Evolutionary conservation across 441 rosid genomes (phyloP), one percentile per base, ranked within the genome.

Genomic region (Euphorbia celastroides): DNA sequence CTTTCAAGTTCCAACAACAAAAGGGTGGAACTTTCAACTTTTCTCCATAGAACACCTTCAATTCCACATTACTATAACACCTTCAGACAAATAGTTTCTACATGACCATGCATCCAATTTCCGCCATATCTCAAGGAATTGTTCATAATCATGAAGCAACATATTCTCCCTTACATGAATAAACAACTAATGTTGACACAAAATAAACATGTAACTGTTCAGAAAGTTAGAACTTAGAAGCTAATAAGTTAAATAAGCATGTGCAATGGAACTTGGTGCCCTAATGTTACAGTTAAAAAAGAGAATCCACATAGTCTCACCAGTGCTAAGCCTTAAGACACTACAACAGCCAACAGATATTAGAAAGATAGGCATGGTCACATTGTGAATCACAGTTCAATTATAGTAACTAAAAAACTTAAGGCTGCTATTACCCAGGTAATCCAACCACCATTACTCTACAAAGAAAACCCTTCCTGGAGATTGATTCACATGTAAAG

Each of bases 21-120:
- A 28, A 10, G n/a, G n/a, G 12, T 28, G 26, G 56, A 31, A 44
- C 38, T 41, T 46, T 28, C 62, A 38, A 7, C 13, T 41, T 66
- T 10, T 23, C 38, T 22, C 14, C 14, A 55, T n/a, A 36, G 26
- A 10, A 28, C 41, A 25, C 5, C 13, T 31, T 36, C 9, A 55
- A 23, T 25, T 17, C 58, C 14, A 6, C 57, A 10, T 23, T 23
- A 42, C 55, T 2, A 26, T 16, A 9, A 26, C 2, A 17, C 25
- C 0, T 22, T 62, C 23, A 42, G 56, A 51, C 5, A 42, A 28
- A 1, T 44, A 44, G n/a, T n/a, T n/a, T n/a, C n/a, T 26, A 63
- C 66, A 25, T 8, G 17, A 52, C 66, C 66, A 48, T n/a, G 34
- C 22, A 62, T 7, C 20, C 27, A 61, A 20, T 41, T 61, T 62